Conservation (phyloP, 2,329 filamentous ascomycete species). For the Thielaviopsis cerberus region DNA sequence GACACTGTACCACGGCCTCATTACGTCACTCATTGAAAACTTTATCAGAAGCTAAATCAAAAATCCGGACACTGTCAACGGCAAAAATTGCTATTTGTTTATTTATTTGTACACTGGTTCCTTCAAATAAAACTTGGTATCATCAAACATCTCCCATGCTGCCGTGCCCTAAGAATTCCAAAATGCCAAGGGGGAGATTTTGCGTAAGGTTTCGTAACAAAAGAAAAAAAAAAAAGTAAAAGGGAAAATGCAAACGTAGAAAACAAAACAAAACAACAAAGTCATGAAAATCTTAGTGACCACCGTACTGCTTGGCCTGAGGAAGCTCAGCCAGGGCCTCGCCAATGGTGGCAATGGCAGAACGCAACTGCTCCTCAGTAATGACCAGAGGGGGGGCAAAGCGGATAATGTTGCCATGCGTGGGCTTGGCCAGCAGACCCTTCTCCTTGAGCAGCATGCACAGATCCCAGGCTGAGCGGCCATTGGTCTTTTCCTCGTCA, state of each 20-base stretch:
- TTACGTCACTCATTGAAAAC: background rate
- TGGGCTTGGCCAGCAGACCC: constrained; percentile 90
- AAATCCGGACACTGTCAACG: constrained; percentile 8
- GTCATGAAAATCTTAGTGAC: constrained; percentile 17
- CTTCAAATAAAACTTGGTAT: constrained; percentile 3
- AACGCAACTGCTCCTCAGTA: constrained; percentile 65
- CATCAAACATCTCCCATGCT: constrained; percentile 5
- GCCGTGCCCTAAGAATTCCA: background rate
- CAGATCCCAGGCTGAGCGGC: constrained; percentile 85
- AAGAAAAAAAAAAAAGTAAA: background rate
- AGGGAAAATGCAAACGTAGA: background rate
- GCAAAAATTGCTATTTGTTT: background rate
- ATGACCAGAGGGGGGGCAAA: constrained; percentile 94
- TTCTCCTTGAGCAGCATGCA: constrained; percentile 92
- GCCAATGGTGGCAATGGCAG: constrained; percentile 60
- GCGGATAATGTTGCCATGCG: constrained; percentile 94
- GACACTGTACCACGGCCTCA: background rate
- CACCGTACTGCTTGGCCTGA: constrained; percentile 23
- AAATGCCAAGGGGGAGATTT: constrained; percentile 1
- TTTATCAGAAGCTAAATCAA: background rate
- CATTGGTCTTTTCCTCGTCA: constrained; percentile 69
- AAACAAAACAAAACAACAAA: background rate
- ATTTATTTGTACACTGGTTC: background rate
- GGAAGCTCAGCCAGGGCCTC: constrained; percentile 71
- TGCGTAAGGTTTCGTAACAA: background rate